phyloP scores from a whole-genome alignment of 1,284 basidiomycete genomes.

The Tylopilus sp. region DNA sequence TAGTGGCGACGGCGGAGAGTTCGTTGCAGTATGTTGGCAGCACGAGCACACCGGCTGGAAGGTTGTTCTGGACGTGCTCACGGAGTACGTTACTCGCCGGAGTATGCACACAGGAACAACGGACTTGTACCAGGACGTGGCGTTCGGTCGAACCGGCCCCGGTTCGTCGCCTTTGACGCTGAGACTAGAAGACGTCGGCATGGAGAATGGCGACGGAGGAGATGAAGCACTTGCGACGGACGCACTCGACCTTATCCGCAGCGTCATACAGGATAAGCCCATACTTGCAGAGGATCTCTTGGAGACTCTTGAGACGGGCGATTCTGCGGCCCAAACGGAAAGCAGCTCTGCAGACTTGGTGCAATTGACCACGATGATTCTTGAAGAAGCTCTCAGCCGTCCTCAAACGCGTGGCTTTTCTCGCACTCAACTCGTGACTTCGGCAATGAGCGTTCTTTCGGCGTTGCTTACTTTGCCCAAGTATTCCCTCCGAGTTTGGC shows the following conservation, averaged over 20 bases:
- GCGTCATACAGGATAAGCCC: conserved; percentile 68
- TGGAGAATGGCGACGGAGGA: conserved; percentile 55
- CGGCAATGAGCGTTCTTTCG: conserved; percentile 75
- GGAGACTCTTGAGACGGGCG: conserved; percentile 53
- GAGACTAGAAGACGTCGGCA: conserved; percentile 63
- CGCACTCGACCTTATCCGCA: conserved; percentile 74
- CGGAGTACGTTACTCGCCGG: conserved; percentile 63
- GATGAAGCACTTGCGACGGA: conserved; percentile 66
- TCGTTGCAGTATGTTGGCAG: conserved; percentile 75
- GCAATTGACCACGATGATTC: conserved; percentile 75
- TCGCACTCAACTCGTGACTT: conserved; percentile 67
- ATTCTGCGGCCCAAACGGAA: conserved; percentile 21
- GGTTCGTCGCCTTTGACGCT: conserved; percentile 44
- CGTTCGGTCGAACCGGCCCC: conserved; percentile 43
- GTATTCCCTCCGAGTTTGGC: conserved; percentile 79
- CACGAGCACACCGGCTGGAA: conserved; percentile 81
- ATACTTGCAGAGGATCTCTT: conserved; percentile 62
- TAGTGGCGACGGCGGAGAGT: conserved; percentile 67
- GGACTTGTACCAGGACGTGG: conserved; percentile 48
- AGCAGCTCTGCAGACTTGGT: conserved; percentile 52
- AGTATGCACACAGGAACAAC: conserved; percentile 41
- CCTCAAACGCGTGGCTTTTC: conserved; percentile 46
- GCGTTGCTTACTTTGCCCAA: conserved; percentile 70
- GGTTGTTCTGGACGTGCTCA: conserved; percentile 71
- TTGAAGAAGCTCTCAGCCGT: conserved; percentile 75